These are phyloP conservation scores for Phaeoacremonium minimum DNA, from an alignment of 2,329 filamentous ascomycete species.

Conservation along the genomic window DNA sequence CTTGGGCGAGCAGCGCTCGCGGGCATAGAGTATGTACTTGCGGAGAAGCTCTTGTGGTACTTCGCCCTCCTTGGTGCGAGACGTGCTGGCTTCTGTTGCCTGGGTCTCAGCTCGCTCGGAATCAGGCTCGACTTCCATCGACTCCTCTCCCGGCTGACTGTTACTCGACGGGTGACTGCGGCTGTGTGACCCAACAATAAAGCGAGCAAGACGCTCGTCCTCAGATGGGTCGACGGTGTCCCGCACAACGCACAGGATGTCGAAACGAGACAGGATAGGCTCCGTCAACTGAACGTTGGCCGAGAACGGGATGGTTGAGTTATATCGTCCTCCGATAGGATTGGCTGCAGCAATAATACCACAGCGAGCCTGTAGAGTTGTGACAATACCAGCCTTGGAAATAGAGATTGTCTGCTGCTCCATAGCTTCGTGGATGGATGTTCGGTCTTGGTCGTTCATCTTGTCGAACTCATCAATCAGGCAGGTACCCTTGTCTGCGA, in stretches of 20 bases:
- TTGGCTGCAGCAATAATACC: constrained; percentile 96
- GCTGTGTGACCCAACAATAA: constrained; percentile 92
- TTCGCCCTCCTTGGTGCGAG: constrained; percentile 50
- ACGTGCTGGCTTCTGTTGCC: constrained; percentile 17
- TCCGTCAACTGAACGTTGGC: constrained; percentile 96
- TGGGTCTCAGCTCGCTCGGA: constrained; percentile 37
- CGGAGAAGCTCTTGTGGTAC: constrained; percentile 87
- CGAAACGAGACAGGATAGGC: constrained; percentile 95
- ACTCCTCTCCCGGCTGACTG: constrained; percentile 42
- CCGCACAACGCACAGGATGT: constrained; percentile 92
- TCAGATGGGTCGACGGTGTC: constrained; percentile 91
- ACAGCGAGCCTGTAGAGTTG: constrained; percentile 90
- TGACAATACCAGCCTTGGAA: constrained; percentile 97
- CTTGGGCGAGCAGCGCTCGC: constrained; percentile 85
- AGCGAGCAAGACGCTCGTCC: constrained; percentile 88
- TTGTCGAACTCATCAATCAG: constrained; percentile 99
- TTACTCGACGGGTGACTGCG: constrained; percentile 65
- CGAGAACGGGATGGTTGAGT: constrained; percentile 91
- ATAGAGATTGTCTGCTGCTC: constrained; percentile 99
- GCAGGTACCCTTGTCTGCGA: constrained; percentile 91
- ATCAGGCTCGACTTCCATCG: constrained; percentile 62
- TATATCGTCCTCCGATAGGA: constrained; percentile 93
- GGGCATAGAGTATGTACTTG: constrained; percentile 95
- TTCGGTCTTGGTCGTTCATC: constrained; percentile 99
- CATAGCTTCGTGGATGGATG: constrained; percentile 99